phyloP scores from a whole-genome alignment of 306 rosid species.

The Malus domestica region DNA sequence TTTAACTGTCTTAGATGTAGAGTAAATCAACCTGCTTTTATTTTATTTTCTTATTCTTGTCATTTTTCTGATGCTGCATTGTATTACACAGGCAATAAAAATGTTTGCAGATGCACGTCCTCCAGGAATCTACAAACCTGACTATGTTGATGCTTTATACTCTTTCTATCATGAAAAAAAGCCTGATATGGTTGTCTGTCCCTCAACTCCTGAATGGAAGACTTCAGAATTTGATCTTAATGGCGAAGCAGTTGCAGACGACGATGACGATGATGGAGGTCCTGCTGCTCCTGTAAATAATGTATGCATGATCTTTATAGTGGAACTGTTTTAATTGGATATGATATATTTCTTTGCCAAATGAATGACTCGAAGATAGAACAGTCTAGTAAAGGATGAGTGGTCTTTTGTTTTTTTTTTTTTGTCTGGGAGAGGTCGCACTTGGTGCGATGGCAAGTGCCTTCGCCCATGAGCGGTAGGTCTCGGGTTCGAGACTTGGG shows the following conservation, averaged over 20 bases:
- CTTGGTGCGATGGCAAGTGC: too few species aligned
- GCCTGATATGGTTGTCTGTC: conserved; percentile 77
- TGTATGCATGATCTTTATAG: conserved; percentile 46
- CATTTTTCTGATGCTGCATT: conserved; percentile 16
- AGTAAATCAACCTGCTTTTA: background rate
- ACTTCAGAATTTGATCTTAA: conserved; percentile 95
- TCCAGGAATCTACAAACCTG: conserved; percentile 97
- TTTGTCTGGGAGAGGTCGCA: too few species aligned
- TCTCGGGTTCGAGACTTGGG: too few species aligned
- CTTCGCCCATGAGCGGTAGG: too few species aligned
- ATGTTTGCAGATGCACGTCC: conserved; percentile 84
- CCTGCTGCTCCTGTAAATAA: conserved; percentile 56
- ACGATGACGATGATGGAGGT: conserved; percentile 78
- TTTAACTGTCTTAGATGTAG: conserved; percentile 1
- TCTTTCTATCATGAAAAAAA: conserved; percentile 83
- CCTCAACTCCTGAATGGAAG: conserved; percentile 98
- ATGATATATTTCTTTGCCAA: conserved; percentile 6
- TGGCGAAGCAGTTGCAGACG: conserved; percentile 92
- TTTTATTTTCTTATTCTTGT: background rate
- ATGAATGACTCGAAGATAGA: conserved; percentile 7
- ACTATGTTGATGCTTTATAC: conserved; percentile 80
- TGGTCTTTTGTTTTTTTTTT: background rate
- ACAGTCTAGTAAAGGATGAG: background rate
- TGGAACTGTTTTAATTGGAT: conserved; percentile 12
- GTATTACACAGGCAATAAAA: conserved; percentile 58